Base-by-base conservation (phyloP, 306 rosid genomes). In the Sicyos baderoa region DNA sequence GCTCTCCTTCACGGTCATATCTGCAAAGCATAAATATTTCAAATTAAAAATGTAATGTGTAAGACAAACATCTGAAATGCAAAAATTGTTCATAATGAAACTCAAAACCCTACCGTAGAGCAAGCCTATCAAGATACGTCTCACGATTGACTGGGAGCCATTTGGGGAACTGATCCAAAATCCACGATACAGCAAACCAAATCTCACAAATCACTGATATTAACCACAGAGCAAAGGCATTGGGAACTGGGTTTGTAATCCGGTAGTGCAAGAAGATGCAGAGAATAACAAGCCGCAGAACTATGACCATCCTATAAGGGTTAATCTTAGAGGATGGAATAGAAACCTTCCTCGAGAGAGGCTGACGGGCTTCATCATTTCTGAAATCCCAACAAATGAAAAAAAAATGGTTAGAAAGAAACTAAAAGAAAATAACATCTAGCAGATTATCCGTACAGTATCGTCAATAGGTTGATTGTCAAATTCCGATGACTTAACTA, bases 111-210 rank as follows among this genome's bases (percentile, higher is more conserved):
- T 71, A 93, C 97, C 99, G 84, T 72, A 90, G 79, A 29, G 97
- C 84, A 63, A 93, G 96, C 79, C 99, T 81, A 74, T 93, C 97
- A 19, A 93, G 97, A 83, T 93, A 93, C 37, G 99, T 93, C 80
- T 93, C 96, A 13, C 99, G 99, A 81, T 93, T 93, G 11, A 93
- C 91, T 8, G 99, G 97, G n/a, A 90, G 85, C 99, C 99, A 93
- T 81, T 93, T 93, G 5, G 96, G 99, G 74, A 93, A 88, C 79
- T 93, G 99, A 93, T 93, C 99, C 73, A 93, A 81, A 72, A 93
- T 90, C 99, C 99, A 93, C 53, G 99, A 93, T 0, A 93, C 63
- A 45, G 99, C 97, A 68, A 93, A 93, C 99, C 99, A 93, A 73
- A 93, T 86, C 88, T 93, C 99, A 82, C 99, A 93, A 71, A 93